phyloP scores from a whole-genome alignment of 148 eudicot species.

The Oxyria digyna region DNA sequence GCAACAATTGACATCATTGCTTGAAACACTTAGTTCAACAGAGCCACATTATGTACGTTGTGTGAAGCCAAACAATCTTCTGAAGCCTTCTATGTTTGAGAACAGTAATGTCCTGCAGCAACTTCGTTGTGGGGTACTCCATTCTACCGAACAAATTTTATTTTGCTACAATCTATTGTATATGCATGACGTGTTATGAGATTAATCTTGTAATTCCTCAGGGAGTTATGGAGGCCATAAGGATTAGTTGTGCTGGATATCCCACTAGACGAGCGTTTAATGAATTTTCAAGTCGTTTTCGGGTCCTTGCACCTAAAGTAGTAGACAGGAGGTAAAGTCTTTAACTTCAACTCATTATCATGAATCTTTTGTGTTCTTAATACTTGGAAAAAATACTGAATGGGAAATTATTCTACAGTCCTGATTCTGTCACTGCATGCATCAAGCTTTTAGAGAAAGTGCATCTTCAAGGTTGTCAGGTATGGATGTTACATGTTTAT shows the following conservation, averaged over 20 bases:
- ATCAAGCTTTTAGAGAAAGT: slow-evolving; percentile 54
- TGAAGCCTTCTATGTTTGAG: slow-evolving; percentile 90
- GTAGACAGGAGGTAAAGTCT: slow-evolving; percentile 46
- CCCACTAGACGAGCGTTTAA: slow-evolving; percentile 75
- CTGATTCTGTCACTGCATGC: slow-evolving; percentile 54
- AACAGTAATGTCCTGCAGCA: slow-evolving; percentile 74
- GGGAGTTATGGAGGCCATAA: slow-evolving; percentile 99
- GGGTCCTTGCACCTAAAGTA: slow-evolving; percentile 68
- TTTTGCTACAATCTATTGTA: not conserved
- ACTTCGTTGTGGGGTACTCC: slow-evolving; percentile 86
- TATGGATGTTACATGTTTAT: slow-evolving; percentile 10
- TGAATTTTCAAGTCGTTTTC: slow-evolving; percentile 65
- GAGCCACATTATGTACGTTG: slow-evolving; percentile 97
- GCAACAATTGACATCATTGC: slow-evolving; percentile 87
- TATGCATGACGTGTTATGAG: not conserved
- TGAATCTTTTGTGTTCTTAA: not conserved
- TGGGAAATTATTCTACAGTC: slow-evolving; percentile 12
- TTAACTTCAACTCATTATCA: not conserved
- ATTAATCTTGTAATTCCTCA: slow-evolving; percentile 16
- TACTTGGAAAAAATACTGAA: not conserved
- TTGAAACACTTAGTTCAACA: slow-evolving; percentile 86
- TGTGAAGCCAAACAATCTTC: slow-evolving; percentile 88
- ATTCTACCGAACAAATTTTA: not conserved
- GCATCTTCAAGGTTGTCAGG: slow-evolving; percentile 83
- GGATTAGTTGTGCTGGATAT: slow-evolving; percentile 95